Evolutionary conservation across 2,329 filamentous ascomycete species (phyloP), one percentile per base, ranked within the genome.

Genomic region (Sarocladium strictum): DNA sequence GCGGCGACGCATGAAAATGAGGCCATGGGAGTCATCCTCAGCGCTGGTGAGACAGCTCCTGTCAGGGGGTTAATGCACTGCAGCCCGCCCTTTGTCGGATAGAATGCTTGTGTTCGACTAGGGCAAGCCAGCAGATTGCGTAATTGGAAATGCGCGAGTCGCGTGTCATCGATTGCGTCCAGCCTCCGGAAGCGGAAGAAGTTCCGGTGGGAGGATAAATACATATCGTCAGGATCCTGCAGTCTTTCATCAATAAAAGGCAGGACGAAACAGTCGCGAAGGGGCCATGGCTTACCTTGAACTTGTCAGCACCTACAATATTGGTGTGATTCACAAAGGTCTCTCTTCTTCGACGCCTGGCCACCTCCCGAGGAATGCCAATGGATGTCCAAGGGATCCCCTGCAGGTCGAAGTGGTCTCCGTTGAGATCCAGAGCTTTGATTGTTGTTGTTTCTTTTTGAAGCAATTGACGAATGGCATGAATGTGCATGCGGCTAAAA

Each of bases 101-200:
- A 86, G 62, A 80, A 86, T 9, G 76, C 73, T 40, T 78, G 76
- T 6, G 76, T 78, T 29, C 77, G 73, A 9, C 79, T 80, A 4
- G 79, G 73, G 61, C 77, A 78, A 2, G 80, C 80, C 19, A 87
- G 68, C 15, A 85, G 72, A 60, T 84, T 85, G 41, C 84, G 80
- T 12, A 87, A 71, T 63, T 87, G 84, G 57, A 86, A 87, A 66
- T 87, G 84, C n/a, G 80, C 72, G 17, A 86, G 66, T 57, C 76
- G 72, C 23, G 83, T 71, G 52, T 82, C 72, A 19, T 71, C 72
- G 45, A 76, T 72, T 40, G 85, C 71, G 57, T 79, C 73, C 75
- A 84, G 83, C 37, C 71, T 74, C 38, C 73, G 74, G 62, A 85
- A 87, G 52, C 75, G 74, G 62, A 85, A 85, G 63, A 78, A 85